Evolutionary conservation across 2,329 filamentous ascomycete species (phyloP), one percentile per base, ranked within the genome.

Genomic region (Cercospora janseana): DNA sequence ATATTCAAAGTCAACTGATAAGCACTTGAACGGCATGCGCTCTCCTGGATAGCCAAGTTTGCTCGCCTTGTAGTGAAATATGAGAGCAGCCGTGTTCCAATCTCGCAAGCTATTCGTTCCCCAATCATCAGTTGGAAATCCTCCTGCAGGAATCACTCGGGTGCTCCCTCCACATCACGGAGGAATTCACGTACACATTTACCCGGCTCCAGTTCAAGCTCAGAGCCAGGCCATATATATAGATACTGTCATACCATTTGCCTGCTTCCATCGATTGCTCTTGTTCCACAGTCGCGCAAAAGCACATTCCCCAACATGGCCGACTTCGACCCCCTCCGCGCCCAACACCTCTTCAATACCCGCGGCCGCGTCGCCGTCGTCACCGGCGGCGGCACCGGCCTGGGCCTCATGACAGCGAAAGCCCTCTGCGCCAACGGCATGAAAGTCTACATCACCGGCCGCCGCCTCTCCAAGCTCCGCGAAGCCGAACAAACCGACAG

Each of bases 401-500:
- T 76, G 18, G 74, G 74, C 8, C 66, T 75, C 56, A 75, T 77
- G 64, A 74, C 73, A 13, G 69, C 74, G 4, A 69, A 74, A 50
- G 69, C 72, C 4, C 63, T 78, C 12, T 72, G 69, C 2, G 69
- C 70, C 20, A 77, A 77, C 51, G 75, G 75, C n/a, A 72, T 70
- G 15, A 70, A 67, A 21, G 74, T 77, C 18, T 76, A 75, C 58
- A 70, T 76, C 35, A 73, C 73, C 3, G 74, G 75, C 5, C 70
- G 74, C 8, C 69, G 74, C 18, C 59, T 66, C 24, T 73, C 76
- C 13, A 70, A 72, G 37, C 67, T 78, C 27, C 68, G 75, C 45
- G 70, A 60, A 21, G 69, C 67, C 13, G 63, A 70, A 40, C 60
- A 58, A 37, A 66, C 53, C 10, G 66, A 77, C 49, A 90, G 87